Base-by-base conservation (phyloP, 768 basidiomycete genomes). In the Neoboletus subvelutipes region DNA sequence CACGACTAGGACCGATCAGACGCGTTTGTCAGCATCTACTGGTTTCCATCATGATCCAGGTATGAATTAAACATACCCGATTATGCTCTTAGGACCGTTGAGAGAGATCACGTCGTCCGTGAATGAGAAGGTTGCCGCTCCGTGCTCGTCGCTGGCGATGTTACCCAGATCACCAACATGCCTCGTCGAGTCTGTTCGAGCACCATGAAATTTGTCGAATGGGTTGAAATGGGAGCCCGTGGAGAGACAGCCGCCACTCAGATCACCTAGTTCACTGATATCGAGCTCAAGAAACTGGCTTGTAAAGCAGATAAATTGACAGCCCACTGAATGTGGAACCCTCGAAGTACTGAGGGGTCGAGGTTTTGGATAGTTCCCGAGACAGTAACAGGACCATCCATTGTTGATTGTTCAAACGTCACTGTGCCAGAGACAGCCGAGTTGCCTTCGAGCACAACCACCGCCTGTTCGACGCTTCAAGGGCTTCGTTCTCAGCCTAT, bases 141-240 rank as follows among this genome's bases (percentile, higher is more conserved):
- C 92, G 34, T 72, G 62, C 20, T 69, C 72, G 66, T 93, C 81
- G 46, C 82, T 79, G 64, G 80, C 62, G 66, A 93, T 82, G 66
- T 93, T 92, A 6, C 91, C 91, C 59, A 89, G 67, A 62, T 89
- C 87, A 1, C 91, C 91, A 29, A 88, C 83, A 69, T 92, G 91
- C 56, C 90, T 77, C 52, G 68, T 70, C 5, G 62, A 56, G 63
- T 83, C 81, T 10, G 71, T 68, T 11, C 80, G 87, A 4, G 80
- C 86, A 55, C 90, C 90, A 61, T 93, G 92, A 11, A 73, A 80
- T 56, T 79, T 77, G 20, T 72, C 76, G 71, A 78, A 80, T 0
- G 89, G 89, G 75, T 93, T 92, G 78, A 84, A 93, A 72, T 93
- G 91, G 34, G 84, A 62, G 2, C 89, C 88, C 34, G 90, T 80